Evolutionary conservation across 192 early-diverging fungal species (phyloP), one percentile per base, ranked within the genome.

Genomic region (Coemansia sp.): DNA sequence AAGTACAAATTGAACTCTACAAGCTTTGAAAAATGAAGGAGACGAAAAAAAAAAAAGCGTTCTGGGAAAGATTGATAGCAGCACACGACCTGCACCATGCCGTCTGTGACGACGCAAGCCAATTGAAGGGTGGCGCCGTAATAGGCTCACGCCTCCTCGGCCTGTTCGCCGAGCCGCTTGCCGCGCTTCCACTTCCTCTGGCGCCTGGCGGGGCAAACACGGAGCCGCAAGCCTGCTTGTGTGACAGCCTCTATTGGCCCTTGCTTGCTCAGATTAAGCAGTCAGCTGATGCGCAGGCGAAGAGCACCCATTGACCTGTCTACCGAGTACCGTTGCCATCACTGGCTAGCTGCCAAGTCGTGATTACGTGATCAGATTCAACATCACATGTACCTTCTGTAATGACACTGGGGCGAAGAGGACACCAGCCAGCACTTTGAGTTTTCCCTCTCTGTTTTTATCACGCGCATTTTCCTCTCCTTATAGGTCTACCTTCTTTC

Each of bases 331-430:
- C 48, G 23, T 14, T 39, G 13, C 38, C 10, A 39, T 14, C 38
- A 14, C 48, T 13, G 48, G 48, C 48, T 50, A 50, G 26, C 23
- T 50, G 21, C 48, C 23, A 11, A 18, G 4, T 2, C 41, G n/a
- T 21, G 43, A 45, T 45, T 45, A 20, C 23, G 48, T 50, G 48
- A 61, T 61, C 59, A 39, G 36, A 61, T 61, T 21, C 5, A 18
- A 4, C 20, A 50, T 50, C 48, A 26, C 37, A 23, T 39, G 37
- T 26, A 41, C 59, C 42, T 3, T 7, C 59, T 61, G 35, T n/a
- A 26, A 11, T 21, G 23, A 18, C 23, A 13, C 48, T 26, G 3
- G 6, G 45, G 18, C 8, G 18, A n/a, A 18, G 3, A 47, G 20
- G 20, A 47, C 9, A 20, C 13, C 38, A 14, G 38, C 9, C 38